Base-by-base conservation (phyloP, 805 yeast species). In the Phaffomyces thermotolerans region DNA sequence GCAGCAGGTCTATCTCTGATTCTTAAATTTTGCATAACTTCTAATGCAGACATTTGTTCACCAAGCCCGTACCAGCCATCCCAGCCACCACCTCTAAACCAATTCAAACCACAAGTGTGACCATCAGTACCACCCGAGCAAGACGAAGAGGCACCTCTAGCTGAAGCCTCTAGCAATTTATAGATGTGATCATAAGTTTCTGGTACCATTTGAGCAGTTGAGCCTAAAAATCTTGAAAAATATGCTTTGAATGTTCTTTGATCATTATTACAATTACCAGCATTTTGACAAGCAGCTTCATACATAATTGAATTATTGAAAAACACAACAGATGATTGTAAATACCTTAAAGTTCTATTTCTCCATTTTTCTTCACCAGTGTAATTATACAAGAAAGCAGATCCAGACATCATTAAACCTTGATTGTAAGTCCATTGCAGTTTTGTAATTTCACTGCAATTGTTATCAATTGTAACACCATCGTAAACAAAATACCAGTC, bases 91-190 rank as follows among this genome's bases (percentile, higher is more conserved):
- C 45, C 45, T 4, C 30, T 47, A 13, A 72, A 59, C 96, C 96
- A 87, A 60, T 81, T 68, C 42, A 72, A 61, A 37, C 95, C 95
- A 66, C 96, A 88, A 0, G 95, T 87, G 52, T 81, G 79, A 9
- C 84, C 83, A 59, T 87, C 95, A 2, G 63, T 40, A 52, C 95
- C 95, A 46, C 96, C 96, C 1, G 80, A 67, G 64, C 96, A 87
- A 1, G 91, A 75, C 40, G 65, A 65, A 3, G 90, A 91, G 1
- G 95, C 95, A 24, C 81, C 95, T 22, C 49, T 45, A 2, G 87
- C 84, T 18, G 81, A 78, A 29, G 69, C 63, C 27, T 67, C 68
- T 32, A 82, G 52, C 54, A 71, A 65, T 8, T 62, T 48, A 56
- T 68, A 65, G 49, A 84, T 75, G 4, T 62, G 57, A 40, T 69